Percentiles rank a stretch among this genome's conserved stretches.
phyloP scores from a whole-genome alignment of 768 basidiomycete species.

The Grammothele lineata region DNA sequence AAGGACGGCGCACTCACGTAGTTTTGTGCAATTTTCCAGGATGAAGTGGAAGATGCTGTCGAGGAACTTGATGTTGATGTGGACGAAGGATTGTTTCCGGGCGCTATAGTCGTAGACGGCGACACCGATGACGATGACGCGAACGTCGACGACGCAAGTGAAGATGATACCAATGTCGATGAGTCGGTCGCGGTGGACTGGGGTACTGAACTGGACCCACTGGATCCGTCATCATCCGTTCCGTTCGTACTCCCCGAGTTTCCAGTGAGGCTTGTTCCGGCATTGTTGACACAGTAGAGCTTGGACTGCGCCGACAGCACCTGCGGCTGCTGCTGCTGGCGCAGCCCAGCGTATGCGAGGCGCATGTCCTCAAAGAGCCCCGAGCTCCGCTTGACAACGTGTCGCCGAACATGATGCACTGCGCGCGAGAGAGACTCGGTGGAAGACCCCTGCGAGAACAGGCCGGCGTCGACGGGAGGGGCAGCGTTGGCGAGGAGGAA shows the following conservation, averaged over 20 bases:
- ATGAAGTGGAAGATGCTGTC: constrained; percentile 14
- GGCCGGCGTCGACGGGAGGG: constrained; percentile 23
- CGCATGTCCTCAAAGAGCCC: constrained; percentile 67
- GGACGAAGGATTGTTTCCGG: too few relatives aligned
- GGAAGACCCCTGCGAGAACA: constrained; percentile 17
- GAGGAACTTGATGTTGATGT: constrained; percentile 1
- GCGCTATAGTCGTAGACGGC: too few relatives aligned
- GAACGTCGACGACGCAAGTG: too few relatives aligned
- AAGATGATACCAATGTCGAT: too few relatives aligned
- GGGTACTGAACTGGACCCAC: constrained; percentile 34
- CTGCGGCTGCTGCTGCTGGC: constrained; percentile 27
- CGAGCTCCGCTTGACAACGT: constrained; percentile 55
- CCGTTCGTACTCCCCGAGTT: neutral
- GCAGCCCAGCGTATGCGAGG: constrained; percentile 52
- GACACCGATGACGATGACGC: neutral
- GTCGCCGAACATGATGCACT: constrained; percentile 45
- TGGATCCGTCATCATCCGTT: constrained; percentile 20
- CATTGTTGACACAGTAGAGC: constrained; percentile 18
- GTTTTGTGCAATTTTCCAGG: constrained; percentile 48
- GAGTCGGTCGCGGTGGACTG: too few relatives aligned
- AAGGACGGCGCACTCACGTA: constrained; percentile 46
- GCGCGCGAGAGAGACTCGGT: constrained; percentile 37
- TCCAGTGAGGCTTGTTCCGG: constrained; percentile 8
- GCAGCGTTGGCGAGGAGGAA: constrained; percentile 28
- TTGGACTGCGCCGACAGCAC: constrained; percentile 10